These are phyloP conservation scores for Thyridium curvatum DNA, from an alignment of 2,329 filamentous ascomycete species.

Conservation along the genomic window DNA sequence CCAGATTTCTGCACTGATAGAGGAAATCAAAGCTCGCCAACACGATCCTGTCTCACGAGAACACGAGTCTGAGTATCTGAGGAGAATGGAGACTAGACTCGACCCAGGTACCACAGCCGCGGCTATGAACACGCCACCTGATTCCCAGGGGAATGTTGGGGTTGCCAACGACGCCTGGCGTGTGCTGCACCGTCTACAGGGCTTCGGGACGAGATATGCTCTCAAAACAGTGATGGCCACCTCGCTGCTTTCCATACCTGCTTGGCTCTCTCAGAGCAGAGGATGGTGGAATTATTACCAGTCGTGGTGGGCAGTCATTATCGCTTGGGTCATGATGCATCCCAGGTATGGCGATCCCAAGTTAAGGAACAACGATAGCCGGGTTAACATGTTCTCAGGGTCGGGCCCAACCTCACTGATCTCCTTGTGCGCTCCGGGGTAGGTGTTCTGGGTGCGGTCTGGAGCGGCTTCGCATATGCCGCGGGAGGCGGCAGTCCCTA, in stretches of 20 bases:
- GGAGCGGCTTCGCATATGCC: conserved; percentile 46
- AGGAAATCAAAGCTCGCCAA: conserved; percentile 32
- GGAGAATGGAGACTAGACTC: too few species aligned
- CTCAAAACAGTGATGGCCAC: conserved; percentile 48
- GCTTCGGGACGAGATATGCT: conserved; percentile 51
- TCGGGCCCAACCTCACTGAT: conserved; percentile 53
- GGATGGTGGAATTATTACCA: conserved; percentile 50
- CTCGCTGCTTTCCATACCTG: conserved; percentile 45
- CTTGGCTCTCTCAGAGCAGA: conserved; percentile 37
- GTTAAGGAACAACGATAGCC: too few species aligned
- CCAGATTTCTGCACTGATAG: conserved; percentile 35
- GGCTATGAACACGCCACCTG: too few species aligned
- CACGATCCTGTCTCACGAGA: conserved; percentile 19
- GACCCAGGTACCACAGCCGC: too few species aligned
- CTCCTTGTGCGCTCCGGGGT: conserved; percentile 43
- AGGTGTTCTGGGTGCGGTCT: conserved; percentile 45
- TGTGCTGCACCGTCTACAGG: conserved; percentile 45
- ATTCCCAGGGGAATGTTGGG: too few species aligned
- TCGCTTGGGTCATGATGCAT: conserved; percentile 51
- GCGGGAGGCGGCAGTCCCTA: conserved; percentile 46
- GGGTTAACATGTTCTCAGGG: conserved; percentile 18
- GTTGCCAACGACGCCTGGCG: conserved; percentile 26
- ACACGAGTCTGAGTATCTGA: too few species aligned
- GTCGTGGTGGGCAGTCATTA: conserved; percentile 52
- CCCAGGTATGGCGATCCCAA: conserved; percentile 24